Conservation (phyloP, 208 protist genomes). For the Trypanosoma lewisi region DNA sequence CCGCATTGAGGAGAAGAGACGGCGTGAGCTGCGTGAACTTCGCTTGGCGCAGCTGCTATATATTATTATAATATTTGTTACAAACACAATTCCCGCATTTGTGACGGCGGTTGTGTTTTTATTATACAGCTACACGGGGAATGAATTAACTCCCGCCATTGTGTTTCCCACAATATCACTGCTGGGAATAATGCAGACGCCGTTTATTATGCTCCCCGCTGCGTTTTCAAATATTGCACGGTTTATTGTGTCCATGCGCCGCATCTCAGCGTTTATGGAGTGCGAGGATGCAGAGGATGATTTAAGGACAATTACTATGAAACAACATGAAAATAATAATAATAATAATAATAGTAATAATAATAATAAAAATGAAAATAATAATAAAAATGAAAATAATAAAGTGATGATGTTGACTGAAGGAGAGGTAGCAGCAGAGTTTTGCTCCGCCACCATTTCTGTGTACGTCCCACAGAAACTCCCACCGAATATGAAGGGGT, state of each 20-base stretch:
- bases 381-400: too few species aligned
- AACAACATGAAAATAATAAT: not conserved
- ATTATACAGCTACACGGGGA: conserved; percentile 31
- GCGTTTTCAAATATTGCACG: conserved; percentile 61
- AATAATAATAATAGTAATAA: too few species aligned
- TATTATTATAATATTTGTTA: conserved; percentile 32
- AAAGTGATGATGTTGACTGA: not conserved
- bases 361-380: not conserved
- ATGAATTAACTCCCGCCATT: conserved; percentile 56
- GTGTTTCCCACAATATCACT: conserved; percentile 83
- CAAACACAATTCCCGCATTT: conserved; percentile 36
- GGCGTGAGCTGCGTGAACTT: conserved; percentile 25
- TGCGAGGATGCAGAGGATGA: conserved; percentile 32
- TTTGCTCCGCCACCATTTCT: conserved; percentile 15
- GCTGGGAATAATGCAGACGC: conserved; percentile 72
- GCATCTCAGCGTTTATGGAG: conserved; percentile 74
- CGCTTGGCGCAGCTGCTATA: conserved; percentile 18
- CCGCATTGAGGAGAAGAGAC: conserved; percentile 29
- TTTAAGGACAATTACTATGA: not conserved
- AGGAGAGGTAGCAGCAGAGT: conserved; percentile 16
- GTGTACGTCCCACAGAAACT: conserved; percentile 11
- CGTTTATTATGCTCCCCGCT: conserved; percentile 73
- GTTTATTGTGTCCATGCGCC: conserved; percentile 67
- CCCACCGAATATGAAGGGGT: conserved; percentile 12
- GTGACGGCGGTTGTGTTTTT: conserved; percentile 33